phyloP scores from a whole-genome alignment of 2,329 filamentous ascomycete genomes.

The Trichoderma sp. region DNA sequence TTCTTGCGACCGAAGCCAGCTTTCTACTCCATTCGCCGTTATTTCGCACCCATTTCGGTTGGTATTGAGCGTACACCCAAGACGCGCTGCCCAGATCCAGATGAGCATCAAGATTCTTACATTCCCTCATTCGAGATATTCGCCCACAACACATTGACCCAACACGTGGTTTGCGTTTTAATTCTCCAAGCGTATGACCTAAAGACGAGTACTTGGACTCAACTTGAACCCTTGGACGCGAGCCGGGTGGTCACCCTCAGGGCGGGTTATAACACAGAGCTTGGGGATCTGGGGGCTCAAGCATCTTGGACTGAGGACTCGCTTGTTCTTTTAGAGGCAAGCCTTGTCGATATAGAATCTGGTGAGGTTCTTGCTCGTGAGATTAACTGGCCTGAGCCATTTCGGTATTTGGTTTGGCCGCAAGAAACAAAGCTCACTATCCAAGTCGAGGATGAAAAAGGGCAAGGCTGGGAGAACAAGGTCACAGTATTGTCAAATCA shows the following conservation, averaged over 20 bases:
- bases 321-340: not conserved
- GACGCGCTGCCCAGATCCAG: no score
- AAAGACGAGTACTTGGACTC: not conserved
- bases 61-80: no score
- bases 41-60: no score
- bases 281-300: not conserved
- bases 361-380: not conserved
- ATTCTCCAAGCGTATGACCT: not conserved
- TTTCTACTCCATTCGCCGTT: no score
- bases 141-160: not conserved
- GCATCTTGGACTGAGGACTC: not conserved
- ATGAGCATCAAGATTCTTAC: not conserved
- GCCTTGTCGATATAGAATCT: not conserved
- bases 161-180: not conserved
- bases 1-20: no score
- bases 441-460: not conserved
- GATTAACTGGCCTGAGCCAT: not conserved
- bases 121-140: not conserved
- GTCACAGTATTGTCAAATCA: not conserved
- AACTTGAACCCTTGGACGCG: not conserved
- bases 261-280: not conserved
- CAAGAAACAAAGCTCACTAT: not conserved
- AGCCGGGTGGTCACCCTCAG: not conserved
- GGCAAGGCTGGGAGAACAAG: not conserved
- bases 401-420: not conserved